These are phyloP conservation scores for Phytophthora idaei DNA, from an alignment of 352 stramenopile genomes.

Conservation along the genomic window DNA sequence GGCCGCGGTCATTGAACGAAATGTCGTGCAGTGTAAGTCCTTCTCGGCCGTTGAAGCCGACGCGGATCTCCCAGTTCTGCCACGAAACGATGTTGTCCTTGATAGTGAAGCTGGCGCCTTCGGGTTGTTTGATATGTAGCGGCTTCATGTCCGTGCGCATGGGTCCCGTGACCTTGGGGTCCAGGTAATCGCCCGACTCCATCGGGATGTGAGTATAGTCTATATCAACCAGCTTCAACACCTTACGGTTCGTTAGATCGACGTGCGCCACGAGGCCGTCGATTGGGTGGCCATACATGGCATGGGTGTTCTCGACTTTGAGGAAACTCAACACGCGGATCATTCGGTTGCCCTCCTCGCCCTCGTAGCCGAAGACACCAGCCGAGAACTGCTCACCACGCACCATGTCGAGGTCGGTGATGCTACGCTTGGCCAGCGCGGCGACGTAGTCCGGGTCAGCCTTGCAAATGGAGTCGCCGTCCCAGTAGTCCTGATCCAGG, in stretches of 20 bases:
- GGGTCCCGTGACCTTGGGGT: conserved; percentile 41
- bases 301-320: conserved; percentile 45
- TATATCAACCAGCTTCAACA: conserved; percentile 48
- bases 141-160: conserved; percentile 62
- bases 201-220: conserved; percentile 53
- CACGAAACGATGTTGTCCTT: conserved; percentile 71
- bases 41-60: conserved; percentile 86
- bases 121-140: conserved; percentile 72
- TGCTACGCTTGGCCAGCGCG: conserved; percentile 46
- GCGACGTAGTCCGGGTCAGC: conserved; percentile 45
- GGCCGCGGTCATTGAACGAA: conserved; percentile 46
- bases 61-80: conserved; percentile 83
- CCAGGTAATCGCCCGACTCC: conserved; percentile 53
- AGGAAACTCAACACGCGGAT: conserved; percentile 57
- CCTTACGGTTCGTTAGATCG: conserved; percentile 46
- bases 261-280: conserved; percentile 55
- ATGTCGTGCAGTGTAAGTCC: conserved; percentile 66
- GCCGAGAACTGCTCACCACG: conserved; percentile 48
- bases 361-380: conserved; percentile 48
- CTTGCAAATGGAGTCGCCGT: conserved; percentile 50
- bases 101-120: conserved; percentile 78
- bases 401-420: conserved; percentile 53
- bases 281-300: conserved; percentile 57
- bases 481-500: conserved; percentile 54
- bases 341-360: conserved; percentile 48